phyloP scores from a whole-genome alignment of 2,329 filamentous ascomycete species.

The Cladosporium sp. region DNA sequence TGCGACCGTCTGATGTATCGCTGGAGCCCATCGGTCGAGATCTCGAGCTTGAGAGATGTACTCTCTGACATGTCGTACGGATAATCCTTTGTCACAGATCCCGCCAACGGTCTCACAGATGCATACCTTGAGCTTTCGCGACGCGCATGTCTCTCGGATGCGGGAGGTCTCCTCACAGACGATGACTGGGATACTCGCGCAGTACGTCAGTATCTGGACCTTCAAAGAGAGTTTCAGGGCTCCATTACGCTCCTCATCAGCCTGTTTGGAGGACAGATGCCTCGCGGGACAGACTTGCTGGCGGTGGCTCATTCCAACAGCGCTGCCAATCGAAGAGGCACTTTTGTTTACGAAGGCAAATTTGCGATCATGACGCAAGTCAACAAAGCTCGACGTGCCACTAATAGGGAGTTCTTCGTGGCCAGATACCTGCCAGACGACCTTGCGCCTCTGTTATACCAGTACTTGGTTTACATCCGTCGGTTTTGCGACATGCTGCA shows the following conservation, averaged over 20 bases:
- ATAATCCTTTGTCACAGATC: constrained; percentile 17
- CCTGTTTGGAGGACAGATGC: background rate
- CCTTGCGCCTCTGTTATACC: background rate
- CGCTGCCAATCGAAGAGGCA: background rate
- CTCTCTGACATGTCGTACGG: constrained; percentile 11
- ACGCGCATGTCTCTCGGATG: background rate
- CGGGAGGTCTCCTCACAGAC: no score
- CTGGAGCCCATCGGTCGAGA: background rate
- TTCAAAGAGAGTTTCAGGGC: background rate
- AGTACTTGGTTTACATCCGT: constrained; percentile 18
- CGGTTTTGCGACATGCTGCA: constrained; percentile 12
- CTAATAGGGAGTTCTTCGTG: constrained; percentile 14
- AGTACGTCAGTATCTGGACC: background rate
- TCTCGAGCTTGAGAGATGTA: background rate
- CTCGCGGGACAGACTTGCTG: background rate
- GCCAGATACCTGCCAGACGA: constrained; percentile 15
- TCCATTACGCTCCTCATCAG: background rate
- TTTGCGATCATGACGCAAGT: background rate
- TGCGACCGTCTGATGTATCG: background rate
- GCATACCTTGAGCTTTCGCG: background rate
- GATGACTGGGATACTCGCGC: background rate
- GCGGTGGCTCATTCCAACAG: background rate
- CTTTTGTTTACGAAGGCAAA: background rate
- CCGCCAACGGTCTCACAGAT: background rate
- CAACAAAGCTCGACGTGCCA: background rate